Evolutionary conservation across 352 stramenopile genomes (phyloP), one percentile per base, ranked within the genome.

Genomic region (Globisporangium sylvaticum): DNA sequence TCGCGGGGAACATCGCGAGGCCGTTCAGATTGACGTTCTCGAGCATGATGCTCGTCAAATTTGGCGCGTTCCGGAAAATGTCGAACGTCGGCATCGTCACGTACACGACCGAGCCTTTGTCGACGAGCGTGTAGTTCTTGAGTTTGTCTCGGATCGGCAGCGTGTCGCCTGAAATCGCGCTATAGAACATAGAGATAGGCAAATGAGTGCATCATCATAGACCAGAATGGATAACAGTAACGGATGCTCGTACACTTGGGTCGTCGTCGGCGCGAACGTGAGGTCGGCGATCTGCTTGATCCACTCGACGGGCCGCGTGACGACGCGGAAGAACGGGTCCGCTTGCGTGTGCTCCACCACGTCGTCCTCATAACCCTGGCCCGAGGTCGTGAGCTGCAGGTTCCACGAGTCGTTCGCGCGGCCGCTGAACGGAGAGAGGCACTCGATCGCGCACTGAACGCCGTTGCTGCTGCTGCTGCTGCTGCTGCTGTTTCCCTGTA

Each of bases 11-110:
- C 24, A 18, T 67, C 27, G 52, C 14, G 52, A 83, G 71, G 7
- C 42, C 37, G 31, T 69, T 67, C 15, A 83, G 59, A 44, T 80
- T 72, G 62, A 83, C 20, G 66, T 83, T 83, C 58, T 83, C 76
- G 22, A 83, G 46, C 52, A 78, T 72, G 20, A 83, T 53, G 4
- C 64, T 71, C 57, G 71, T 74, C 22, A 72, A 63, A n/a, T 72
- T 65, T 1, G 50, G 69, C 18, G 73, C 76, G 18, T 76, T 77
- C 24, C 24, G 27, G 20, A 80, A 76, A 52, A 69, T 56, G 2
- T 68, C 64, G 32, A 59, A 52, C 31, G 54, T 27, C 3, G 46
- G 55, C 14, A 79, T 55, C 14, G 66, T 58, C 8, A 77, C 55
- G 44, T 63, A 69, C n/a, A 80, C 61, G 6, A 63, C 48, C 12